Evolutionary conservation across 2,329 filamentous ascomycete species (phyloP), one percentile per base, ranked within the genome.

Genomic region (Fusarium sp.): DNA sequence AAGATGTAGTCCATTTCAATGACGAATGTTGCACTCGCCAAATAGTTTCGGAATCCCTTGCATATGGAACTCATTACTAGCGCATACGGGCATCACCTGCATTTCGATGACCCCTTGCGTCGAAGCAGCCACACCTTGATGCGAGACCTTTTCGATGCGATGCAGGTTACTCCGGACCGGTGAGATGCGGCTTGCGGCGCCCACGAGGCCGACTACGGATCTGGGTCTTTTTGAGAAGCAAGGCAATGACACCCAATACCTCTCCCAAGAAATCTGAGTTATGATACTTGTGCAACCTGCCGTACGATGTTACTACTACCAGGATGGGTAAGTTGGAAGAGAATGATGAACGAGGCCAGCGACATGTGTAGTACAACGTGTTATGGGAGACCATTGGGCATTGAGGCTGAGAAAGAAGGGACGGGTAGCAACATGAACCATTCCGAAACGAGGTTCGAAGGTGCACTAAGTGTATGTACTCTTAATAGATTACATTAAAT

Each of bases 21-120:
- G 46, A 30, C 23, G 34, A 40, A 46, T 27, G 63, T 65, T 68
- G 55, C 55, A 68, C 55, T 56, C n/a, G 11, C 21, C 3, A 53
- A 45, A 55, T 63, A n/a, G 45, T 43, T 28, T 61, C 59, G 55
- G 68, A 68, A 56, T 49, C 55, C 68, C 68, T 71, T 71, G 64
- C 68, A 71, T 66, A 60, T 62, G 41, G 55, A 28, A 61, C 41
- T 12, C 50, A 37, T 28, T 18, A 49, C 55, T 59, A 55, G 51
- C 23, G 46, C 47, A 23, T 16, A 32, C 30, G 46, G 21, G 21
- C 28, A 65, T 46, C 48, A 63, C 61, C 47, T 46, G 30, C 66
- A 56, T 49, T 20, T 25, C 32, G 23, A 28, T 30, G 28, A n/a
- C 42, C 67, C 66, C 67, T 71, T 71, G 67, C 58, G 28, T 63